Base-by-base conservation (phyloP, 768 basidiomycete species). In the Rossbeevera mucosa region DNA sequence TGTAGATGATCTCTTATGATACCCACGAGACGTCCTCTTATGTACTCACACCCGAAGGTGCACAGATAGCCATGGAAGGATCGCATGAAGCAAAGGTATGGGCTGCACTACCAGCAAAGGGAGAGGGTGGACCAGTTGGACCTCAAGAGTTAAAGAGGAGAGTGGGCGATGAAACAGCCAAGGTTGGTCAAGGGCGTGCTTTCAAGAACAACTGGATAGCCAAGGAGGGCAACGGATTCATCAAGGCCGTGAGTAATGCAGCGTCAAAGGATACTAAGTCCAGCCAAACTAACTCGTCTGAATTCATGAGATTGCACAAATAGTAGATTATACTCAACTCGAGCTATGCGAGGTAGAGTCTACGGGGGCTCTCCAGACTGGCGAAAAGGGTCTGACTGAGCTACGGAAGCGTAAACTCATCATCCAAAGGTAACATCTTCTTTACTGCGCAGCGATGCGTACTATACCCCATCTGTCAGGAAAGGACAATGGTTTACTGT, bases 151-250 rank as follows among this genome's bases (percentile, higher is more conserved):
- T 97, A 13, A 89, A 88, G 70, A 78, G 80, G 54, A 68, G 70
- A 53, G 80, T 98, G 13, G 95, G 95, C 13, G 88, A 90, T 52
- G 93, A 96, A 61, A 79, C 83, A 7, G 85, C 91, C 14, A 96
- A 94, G 72, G 81, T 97, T 52, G 96, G 96, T 1, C 96, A 98
- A 73, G 88, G 88, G 8, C 81, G 88, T 58, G 96, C 95, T 18
- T 96, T 99, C 80, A 97, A 94, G 75, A 93, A 89, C 61, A 90
- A 88, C 51, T 99, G 96, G 96, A 92, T 98, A 56, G 79, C 76
- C 20, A 98, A 97, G 70, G 88, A 95, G 57, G 91, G 89, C 7
- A 80, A 82, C 56, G 91, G 88, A 18, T 81, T 99, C 58, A 82
- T 95, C 43, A 88, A 89, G 73, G 76, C 85, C 56, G 94, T 95